Evolutionary conservation across 108 stramenopile species (phyloP), one percentile per base, ranked within the genome.

Genomic region (Schizochytrium sp.): DNA sequence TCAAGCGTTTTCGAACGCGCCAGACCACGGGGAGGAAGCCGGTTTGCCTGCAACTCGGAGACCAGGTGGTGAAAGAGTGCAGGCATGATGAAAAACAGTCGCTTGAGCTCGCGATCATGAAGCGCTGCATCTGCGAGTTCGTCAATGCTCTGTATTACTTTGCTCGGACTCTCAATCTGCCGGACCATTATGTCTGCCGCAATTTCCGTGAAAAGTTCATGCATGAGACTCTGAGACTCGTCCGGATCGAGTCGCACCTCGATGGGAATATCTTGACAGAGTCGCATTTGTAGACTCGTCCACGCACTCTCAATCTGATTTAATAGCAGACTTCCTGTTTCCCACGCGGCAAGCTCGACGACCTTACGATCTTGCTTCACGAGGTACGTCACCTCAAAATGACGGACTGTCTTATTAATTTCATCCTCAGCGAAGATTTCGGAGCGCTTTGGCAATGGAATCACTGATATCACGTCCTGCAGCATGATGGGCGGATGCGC

Each of bases 291-390:
- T 12, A 83, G 23, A 83, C 76, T 83, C 6, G 23, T 83, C 76
- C 76, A 83, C 12, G 76, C 76, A 16, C 76, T 53, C 25, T 83
- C 48, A 0, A 83, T 53, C 48, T 83, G 76, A 23, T 83, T 53
- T 16, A 47, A 53, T 6, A 83, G 28, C 19, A 83, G 2, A 23
- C 76, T 83, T 53, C 76, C 76, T 6, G 19, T 28, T 1, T 83
- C 76, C 76, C 76, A 83, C 19, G 76, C 76, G 16, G 76, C 76
- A 34, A 83, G 76, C 51, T 83, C 76, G 25, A 83, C 19, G 18
- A 28, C 19, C 6, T 16, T 12, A 1, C 51, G 48, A 14, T 83
- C 48, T 12, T 83, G 44, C 10, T 53, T 45, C 2, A 47, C 48
- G 2, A 53, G 76, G 28, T 83, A 83, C 43, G 25, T 53, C 23